Percentiles rank a stretch among this genome's conserved stretches.
Evolutionary conservation across 2,329 filamentous ascomycete species (phyloP).

Genomic region (Chrysoporthe puriensis): DNA sequence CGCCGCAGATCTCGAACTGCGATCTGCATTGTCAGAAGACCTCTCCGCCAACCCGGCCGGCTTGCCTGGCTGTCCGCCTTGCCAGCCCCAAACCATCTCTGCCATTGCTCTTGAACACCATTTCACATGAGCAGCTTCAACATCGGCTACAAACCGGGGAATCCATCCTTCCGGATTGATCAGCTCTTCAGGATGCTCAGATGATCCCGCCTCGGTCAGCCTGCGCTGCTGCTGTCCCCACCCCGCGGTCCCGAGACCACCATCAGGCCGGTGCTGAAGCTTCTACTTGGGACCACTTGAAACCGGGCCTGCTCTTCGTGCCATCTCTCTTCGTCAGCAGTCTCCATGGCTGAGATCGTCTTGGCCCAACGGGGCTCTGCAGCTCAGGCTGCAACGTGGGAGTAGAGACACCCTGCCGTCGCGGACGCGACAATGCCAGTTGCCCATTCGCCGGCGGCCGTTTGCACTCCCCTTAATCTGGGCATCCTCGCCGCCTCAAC

Average conservation of each 20-base stretch:
- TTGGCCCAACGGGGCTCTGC: slow-evolving; percentile 3
- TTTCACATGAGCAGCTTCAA: background rate
- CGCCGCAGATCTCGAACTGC: background rate
- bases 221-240: background rate
- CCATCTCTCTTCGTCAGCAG: slow-evolving; percentile 1
- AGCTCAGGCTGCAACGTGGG: slow-evolving; percentile 10
- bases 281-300: background rate
- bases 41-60: background rate
- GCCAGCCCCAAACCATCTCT: background rate
- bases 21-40: background rate
- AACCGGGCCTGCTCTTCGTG: slow-evolving; percentile 8
- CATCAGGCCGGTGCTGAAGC: background rate
- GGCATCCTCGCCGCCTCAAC: slow-evolving; percentile 11
- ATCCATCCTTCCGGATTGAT: background rate
- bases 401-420: background rate
- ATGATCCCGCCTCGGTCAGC: background rate
- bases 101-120: background rate
- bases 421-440: slow-evolving; percentile 25
- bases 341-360: background rate
- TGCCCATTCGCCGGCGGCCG: slow-evolving; percentile 29
- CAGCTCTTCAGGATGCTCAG: slow-evolving; percentile 5
- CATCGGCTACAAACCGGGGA: background rate
- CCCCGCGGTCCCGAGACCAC: background rate
- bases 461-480: slow-evolving; percentile 29
- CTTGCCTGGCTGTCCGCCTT: background rate